Base-by-base conservation (phyloP, 2,329 filamentous ascomycete species). In the Sclerotinia subarctica region DNA sequence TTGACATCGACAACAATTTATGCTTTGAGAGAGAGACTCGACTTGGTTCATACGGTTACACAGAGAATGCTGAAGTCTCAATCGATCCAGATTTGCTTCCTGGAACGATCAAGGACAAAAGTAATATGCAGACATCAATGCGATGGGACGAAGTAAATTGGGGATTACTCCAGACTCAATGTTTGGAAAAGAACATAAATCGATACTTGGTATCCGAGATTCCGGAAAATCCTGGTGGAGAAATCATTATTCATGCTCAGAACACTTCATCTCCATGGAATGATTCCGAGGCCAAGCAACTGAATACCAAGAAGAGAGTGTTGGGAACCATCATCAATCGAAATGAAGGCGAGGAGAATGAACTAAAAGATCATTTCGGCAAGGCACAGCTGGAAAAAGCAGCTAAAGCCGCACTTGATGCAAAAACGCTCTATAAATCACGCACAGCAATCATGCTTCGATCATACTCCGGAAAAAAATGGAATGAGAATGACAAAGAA, bases 401-500 rank as follows among this genome's bases (percentile, higher is more conserved):
- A 51, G 46, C 21, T 6, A 38, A 51, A 26, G 59, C 29, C 5
- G 8, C 59, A 51, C 1, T 51, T 8, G 46, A 51, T 24, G 46
- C n/a, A 24, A 51, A 51, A 1, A 19, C 21, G 2, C 59, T 46
- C 19, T 51, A 66, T 44, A 66, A 69, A 58, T 58, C 80, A 3
- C 85, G 92, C 47, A 93, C 91, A 0, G 92, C 90, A 1, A 78
- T 96, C 13, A 79, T 97, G 7, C 83, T 96, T 49, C 88, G 93
- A 49, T 89, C 91, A 0, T 94, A 90, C 82, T 87, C 86, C 44
- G 89, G 88, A 67, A 93, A 91, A 77, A 78, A 86, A 38, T 97
- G 93, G 77, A 91, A 88, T 38, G 85, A 91, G 52, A 91, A 94
- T 75, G 91, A 94, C 76, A 87, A 91, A 75, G 88, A 94, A 77